Evolutionary conservation across 2,329 filamentous ascomycete species (phyloP).

Genomic region (Hypoxylon sp.): DNA sequence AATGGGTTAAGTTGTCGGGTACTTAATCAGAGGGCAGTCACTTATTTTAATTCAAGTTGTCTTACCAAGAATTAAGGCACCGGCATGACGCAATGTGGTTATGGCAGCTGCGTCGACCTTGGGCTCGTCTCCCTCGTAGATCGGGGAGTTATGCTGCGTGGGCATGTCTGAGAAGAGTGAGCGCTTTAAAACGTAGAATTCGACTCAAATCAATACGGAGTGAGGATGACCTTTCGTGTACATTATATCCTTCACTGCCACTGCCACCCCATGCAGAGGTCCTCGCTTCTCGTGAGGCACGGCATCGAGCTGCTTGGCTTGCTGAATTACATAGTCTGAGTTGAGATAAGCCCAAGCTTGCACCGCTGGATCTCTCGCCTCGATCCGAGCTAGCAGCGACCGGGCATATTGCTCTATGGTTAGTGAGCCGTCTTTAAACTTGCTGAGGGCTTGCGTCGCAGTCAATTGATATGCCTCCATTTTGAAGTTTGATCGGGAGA

Average conservation of each 20-base stretch:
- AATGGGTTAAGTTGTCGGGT: not conserved
- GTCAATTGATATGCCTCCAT: slow-evolving; percentile 51
- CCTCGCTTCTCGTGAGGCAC: slow-evolving; percentile 56
- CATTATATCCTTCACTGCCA: slow-evolving; percentile 65
- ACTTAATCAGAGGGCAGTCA: not conserved
- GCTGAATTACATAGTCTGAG: slow-evolving; percentile 53
- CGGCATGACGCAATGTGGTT: slow-evolving; percentile 60
- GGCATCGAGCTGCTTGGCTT: slow-evolving; percentile 58
- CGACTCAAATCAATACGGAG: too few species aligned
- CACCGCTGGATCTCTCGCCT: slow-evolving; percentile 52
- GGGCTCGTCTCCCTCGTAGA: slow-evolving; percentile 58
- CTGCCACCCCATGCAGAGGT: slow-evolving; percentile 60
- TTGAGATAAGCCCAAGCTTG: slow-evolving; percentile 58
- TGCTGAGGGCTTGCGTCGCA: slow-evolving; percentile 52
- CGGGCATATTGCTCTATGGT: slow-evolving; percentile 58
- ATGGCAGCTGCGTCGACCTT: slow-evolving; percentile 62
- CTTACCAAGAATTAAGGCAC: slow-evolving; percentile 63
- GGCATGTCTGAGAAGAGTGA: slow-evolving; percentile 55
- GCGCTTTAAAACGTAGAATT: too few species aligned
- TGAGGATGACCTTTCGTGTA: slow-evolving; percentile 54
- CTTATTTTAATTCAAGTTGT: not conserved
- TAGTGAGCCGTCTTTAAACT: slow-evolving; percentile 51
- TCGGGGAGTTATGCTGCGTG: slow-evolving; percentile 60
- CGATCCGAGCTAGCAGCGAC: slow-evolving; percentile 54
- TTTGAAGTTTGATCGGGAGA: not conserved